These are phyloP conservation scores for Xylaria sp. DNA, from an alignment of 2,329 filamentous ascomycete species.

Conservation along the genomic window DNA sequence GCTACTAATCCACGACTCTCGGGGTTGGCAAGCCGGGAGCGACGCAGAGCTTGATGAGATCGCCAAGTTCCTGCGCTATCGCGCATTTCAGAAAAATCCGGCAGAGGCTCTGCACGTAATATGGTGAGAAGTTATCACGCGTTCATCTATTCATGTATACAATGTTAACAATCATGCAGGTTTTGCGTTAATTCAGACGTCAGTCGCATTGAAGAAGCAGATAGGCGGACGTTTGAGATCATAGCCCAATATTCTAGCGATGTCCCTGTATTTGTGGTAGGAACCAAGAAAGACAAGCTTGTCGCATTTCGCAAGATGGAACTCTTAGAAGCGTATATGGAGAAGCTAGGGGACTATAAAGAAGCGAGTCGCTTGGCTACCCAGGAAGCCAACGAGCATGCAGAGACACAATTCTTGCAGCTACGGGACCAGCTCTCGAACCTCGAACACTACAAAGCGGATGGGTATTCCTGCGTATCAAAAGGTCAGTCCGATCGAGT, in stretches of 20 bases:
- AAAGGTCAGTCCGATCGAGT: conserved; percentile 11
- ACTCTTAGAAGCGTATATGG: conserved; percentile 28
- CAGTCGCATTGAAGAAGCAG: conserved; percentile 35
- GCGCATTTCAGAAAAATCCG: conserved; percentile 34
- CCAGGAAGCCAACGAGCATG: conserved; percentile 23
- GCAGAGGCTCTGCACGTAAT: conserved; percentile 32
- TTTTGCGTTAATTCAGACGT: conserved; percentile 34
- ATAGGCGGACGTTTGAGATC: conserved; percentile 29
- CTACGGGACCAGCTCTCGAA: conserved; percentile 24
- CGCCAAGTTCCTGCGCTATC: conserved; percentile 28
- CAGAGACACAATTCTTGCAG: conserved; percentile 24
- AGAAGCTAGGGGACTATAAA: conserved; percentile 27
- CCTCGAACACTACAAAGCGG: conserved; percentile 29
- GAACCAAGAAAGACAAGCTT: conserved; percentile 33
- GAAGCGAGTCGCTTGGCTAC: conserved; percentile 30
- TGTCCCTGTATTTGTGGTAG: conserved; percentile 29
- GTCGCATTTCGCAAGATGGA: conserved; percentile 28
- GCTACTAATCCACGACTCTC: conserved; percentile 29
- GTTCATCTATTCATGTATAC: not conserved
- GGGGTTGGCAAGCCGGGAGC: conserved; percentile 33
- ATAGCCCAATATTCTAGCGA: conserved; percentile 30
- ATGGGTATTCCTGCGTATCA: conserved; percentile 31
- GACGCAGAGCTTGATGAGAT: conserved; percentile 29
- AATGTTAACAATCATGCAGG: conserved; percentile 12
- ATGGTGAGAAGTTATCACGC: conserved; percentile 17